Evolutionary conservation across 2,329 filamentous ascomycete genomes (phyloP), one percentile per base, ranked within the genome.

Genomic region (Gnomoniopsis sp.): DNA sequence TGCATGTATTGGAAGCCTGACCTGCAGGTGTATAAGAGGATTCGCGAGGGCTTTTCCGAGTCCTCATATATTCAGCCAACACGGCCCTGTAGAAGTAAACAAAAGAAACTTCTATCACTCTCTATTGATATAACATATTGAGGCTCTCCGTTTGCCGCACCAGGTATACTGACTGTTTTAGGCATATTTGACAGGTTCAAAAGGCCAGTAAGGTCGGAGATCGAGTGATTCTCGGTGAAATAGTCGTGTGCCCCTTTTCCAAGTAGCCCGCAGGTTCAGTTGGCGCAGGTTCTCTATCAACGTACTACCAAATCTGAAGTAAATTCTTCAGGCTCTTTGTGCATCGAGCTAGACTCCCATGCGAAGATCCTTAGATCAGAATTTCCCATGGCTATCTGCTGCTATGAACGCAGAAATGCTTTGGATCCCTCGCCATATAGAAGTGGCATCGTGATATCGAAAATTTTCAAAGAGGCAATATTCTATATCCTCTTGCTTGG

Each of bases 391-490:
- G 44, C 44, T n/a, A 65, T 63, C 50, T 63, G 61, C 53, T 63
- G 57, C 47, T 66, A 64, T 21, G 65, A 53, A 2, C 65, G 60
- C 15, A 53, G 53, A 46, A 66, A 66, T 2, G 65, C 60, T 11
- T 47, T 38, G 19, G 8, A n/a, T 14, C 59, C 63, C 47, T 66
- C 65, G 23, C 65, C 65, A 46, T 66, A 66, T 11, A 61, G 8
- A 23, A 65, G 36, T 7, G 63, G 61, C 61, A 66, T 63, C 49
- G 59, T 50, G 17, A 64, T 48, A 23, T 61, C 56, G 30, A 65
- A 65, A 3, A 66, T 53, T 2, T n/a, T 64, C 64, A 7, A 67
- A 54, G 19, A 67, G 59, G 49, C 60, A 63, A 59, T 67, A 67
- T 3, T 63, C 63, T 17, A 23, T n/a, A 46, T 67, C 65, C 23